These are phyloP conservation scores for Pisolithus tinctorius DNA, from an alignment of 768 basidiomycete species.

Conservation along the genomic window DNA sequence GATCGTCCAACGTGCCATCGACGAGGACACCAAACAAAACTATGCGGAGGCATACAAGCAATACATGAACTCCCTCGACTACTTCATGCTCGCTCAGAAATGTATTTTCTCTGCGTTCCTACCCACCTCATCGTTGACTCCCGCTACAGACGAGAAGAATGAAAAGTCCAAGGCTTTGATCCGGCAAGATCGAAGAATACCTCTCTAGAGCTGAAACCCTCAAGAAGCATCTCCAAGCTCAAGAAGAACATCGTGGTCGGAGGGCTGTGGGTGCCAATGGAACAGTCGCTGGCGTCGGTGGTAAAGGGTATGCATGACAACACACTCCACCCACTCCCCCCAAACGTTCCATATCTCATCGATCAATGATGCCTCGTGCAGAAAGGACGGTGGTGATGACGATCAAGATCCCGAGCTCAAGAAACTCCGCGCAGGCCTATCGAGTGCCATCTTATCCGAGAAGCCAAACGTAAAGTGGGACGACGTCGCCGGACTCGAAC, in stretches of 20 bases:
- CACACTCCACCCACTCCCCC: not conserved
- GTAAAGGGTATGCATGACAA: constrained; percentile 37
- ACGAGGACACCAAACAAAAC: constrained; percentile 87
- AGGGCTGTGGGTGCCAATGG: constrained; percentile 46
- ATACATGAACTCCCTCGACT: constrained; percentile 93
- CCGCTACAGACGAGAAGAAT: constrained; percentile 70
- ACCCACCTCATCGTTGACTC: not conserved
- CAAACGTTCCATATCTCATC: not conserved
- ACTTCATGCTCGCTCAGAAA: constrained; percentile 96
- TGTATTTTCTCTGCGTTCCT: constrained; percentile 37
- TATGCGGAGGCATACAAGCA: constrained; percentile 92
- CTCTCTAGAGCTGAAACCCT: constrained; percentile 86
- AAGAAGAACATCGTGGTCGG: constrained; percentile 51
- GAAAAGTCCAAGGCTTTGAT: constrained; percentile 86
- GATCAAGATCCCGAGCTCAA: constrained; percentile 89
- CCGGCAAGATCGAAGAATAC: constrained; percentile 86
- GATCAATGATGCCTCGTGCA: constrained; percentile 2
- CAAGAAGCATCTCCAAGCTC: constrained; percentile 68
- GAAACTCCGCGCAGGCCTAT: constrained; percentile 88
- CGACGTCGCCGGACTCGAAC: constrained; percentile 94
- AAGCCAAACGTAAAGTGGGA: constrained; percentile 98
- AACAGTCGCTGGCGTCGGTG: constrained; percentile 31
- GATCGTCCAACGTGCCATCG: constrained; percentile 88
- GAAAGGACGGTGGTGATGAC: constrained; percentile 47
- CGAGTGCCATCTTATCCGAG: constrained; percentile 85